Base-by-base conservation (phyloP, 306 rosid genomes). In the Luffa aegyptiaca region DNA sequence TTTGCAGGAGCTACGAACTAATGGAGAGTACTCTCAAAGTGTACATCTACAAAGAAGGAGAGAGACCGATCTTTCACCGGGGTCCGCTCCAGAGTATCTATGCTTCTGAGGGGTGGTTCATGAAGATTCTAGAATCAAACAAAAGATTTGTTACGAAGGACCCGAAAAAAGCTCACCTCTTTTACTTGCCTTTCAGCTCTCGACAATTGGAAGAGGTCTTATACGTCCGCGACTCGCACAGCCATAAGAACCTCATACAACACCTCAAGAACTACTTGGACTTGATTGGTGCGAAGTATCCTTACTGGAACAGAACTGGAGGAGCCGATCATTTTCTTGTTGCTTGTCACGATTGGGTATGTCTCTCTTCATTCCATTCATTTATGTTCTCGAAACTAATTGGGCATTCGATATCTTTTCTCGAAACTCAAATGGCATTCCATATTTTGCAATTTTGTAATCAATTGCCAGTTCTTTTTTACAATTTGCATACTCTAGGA, bases 271-370 rank as follows among this genome's bases (percentile, higher is more conserved):
- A 86, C 57, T 85, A 91, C 62, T 81, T 89, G 83, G 83, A 90
- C 79, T 52, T 80, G 82, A 88, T 95, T 84, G 81, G 88, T 2
- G 82, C 81, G 44, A 93, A 91, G 75, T 84, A 95, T 86, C 93
- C 97, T 74, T 89, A 84, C 85, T 95, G 97, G 97, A 95, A 93
- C 59, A 89, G 97, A 88, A 91, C 96, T 31, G 84, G 85, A 46
- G 99, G 99, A 64, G 85, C 98, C 46, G 98, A 95, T 83, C 99
- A 95, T 84, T 95, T 95, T 57, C 93, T 93, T 18, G 99, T 87
- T 83, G 99, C 99, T 75, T 93, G 99, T 90, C 99, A 95, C 75
- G 99, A 95, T 80, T 95, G 99, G 99, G 99, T 95, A 90, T 37
- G 87, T 73, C 84, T 81, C 77, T 80, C 76, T 62, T 57, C 52